Base-by-base conservation (phyloP, 805 yeast species). In the Peterozyma toletana region DNA sequence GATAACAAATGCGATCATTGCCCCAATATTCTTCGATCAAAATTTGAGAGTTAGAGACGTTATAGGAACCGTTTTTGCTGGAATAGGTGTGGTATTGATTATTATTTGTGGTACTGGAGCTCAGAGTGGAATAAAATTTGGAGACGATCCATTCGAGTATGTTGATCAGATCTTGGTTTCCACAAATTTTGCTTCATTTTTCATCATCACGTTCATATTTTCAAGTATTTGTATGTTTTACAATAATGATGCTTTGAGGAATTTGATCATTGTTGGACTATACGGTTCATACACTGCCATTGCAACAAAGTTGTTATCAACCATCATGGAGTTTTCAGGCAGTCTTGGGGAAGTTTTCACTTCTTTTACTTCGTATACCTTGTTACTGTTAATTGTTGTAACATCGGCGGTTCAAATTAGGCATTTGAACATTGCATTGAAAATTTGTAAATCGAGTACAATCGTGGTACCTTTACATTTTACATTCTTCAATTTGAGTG, bases 401-500 rank as follows among this genome's bases (percentile, higher is more conserved):
- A 66, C 75, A 1, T 72, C 75, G 0, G 53, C 64, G 1, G 50
- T 67, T 34, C 77, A 74, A 48, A 60, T 71, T 30, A 53, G 59
- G 31, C 59, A 63, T 30, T 53, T 74, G 11, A 64, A 65, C 47
- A 58, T 62, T 14, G 66, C 72, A 3, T 54, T 74, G 35, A 59
- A 59, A 34, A 51, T 56, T 11, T 21, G 27, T 21, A 71, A 67
- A 42, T 66, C 66, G 14, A 67, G 74, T 2, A 69, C 75, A 34
- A 63, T 67, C 6, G 77, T 74, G 2, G 68, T 74, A 9, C 78
- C 79, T 0, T 62, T 71, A 34, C 77, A 73, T 50, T 73, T 72
- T 56, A 72, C 66, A 5, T 62, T 70, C 31, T 73, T 74, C 59
- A 71, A 75, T 1, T 47, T 66, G 9, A 62, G 72, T 2, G 73